Conservation (phyloP, 495 filamentous ascomycete genomes). For the Penicillium egyptiacum region DNA sequence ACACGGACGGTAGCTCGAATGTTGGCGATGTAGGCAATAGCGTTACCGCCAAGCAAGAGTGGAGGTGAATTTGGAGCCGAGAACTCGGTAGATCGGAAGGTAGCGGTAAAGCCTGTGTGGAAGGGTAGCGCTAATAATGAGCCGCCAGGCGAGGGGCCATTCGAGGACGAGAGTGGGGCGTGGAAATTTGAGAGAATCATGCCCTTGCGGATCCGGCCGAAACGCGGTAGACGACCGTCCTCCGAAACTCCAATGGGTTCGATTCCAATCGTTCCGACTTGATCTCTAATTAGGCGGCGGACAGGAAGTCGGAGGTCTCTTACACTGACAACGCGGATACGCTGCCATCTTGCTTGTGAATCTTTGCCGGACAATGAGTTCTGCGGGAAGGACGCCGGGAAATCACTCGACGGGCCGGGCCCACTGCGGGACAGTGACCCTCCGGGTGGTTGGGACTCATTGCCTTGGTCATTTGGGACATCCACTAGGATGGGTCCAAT, state of each 20-base stretch:
- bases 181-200: conserved; percentile 72
- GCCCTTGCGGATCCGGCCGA: conserved; percentile 69
- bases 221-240: conserved; percentile 24
- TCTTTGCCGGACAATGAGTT: conserved; percentile 31
- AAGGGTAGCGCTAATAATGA: conserved; percentile 38
- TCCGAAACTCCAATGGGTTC: conserved; percentile 49
- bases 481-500: conserved; percentile 71
- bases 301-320: conserved; percentile 86
- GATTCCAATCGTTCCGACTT: conserved; percentile 89
- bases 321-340: conserved; percentile 77
- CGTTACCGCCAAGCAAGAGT: conserved; percentile 58
- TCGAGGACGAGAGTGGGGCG: conserved; percentile 38
- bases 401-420: conserved; percentile 33
- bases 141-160: conserved; percentile 23
- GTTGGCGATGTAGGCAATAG: conserved; percentile 82
- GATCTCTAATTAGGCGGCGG: conserved; percentile 69
- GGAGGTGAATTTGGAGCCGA: conserved; percentile 40
- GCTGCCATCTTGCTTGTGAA: conserved; percentile 62
- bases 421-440: conserved; percentile 35
- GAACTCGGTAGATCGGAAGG: conserved; percentile 45
- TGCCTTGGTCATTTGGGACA: conserved; percentile 24
- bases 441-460: conserved; percentile 18
- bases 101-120: conserved; percentile 49
- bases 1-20: conserved; percentile 79
- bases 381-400: conserved; percentile 36